Evolutionary conservation across 257 asterid genomes (phyloP), one percentile per base, ranked within the genome.

Genomic region (Lantana camara): DNA sequence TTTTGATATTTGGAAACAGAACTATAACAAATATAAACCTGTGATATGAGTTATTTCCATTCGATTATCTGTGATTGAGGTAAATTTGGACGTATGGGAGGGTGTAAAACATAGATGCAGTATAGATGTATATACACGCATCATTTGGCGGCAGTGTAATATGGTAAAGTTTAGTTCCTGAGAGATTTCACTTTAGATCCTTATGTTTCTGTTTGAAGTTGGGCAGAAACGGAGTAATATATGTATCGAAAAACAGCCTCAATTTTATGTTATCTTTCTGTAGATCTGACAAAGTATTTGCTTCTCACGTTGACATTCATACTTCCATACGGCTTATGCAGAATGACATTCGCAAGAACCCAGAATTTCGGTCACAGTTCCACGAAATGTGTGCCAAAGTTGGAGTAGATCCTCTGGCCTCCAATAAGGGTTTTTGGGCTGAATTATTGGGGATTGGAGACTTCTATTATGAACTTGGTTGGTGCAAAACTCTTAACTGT

Each of bases 311-410:
- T 14, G 7, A 23, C 27, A 21, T 37, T 20, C 51, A 37, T 47
- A 20, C 22, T 46, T 46, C 51, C 42, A 4, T 64, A 22, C 63
- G 47, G 52, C 35, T 74, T 70, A 57, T 55, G 71, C 88, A 94
- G 99, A 94, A 88, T 79, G 99, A 94, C 75, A 94, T 94, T 40
- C 91, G 93, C 68, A 90, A 90, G 86, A 90, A 94, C 52, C 99
- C 99, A 30, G 89, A 95, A 49, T 94, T 94, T 72, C 80, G 99
- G 34, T 77, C 99, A 12, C 99, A 94, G 72, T 94, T 94, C 55
- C 99, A 94, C 49, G 99, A 94, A 90, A 94, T 94, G 99, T 90
- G 99, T 79, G 93, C 99, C 63, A 94, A 94, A 75, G 95, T 94
- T 9, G 99, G 99, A 70, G 99, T 94, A 45, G 99, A 94, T 72